Evolutionary conservation across 2,329 filamentous ascomycete species (phyloP).

Genomic region (Aspergillus latus): DNA sequence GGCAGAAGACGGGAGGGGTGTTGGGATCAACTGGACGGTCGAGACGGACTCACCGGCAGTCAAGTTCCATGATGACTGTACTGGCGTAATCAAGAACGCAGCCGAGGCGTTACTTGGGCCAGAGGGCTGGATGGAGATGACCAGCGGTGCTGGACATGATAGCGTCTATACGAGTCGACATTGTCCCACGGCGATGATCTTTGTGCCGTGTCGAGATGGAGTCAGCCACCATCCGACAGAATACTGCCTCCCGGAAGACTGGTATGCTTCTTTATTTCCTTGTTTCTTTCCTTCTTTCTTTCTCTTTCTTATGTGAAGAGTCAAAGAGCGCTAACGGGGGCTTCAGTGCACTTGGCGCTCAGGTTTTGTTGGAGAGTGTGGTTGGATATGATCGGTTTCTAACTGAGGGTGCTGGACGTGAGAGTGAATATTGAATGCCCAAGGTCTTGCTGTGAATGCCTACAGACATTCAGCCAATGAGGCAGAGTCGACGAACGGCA

Average conservation of each 20-base stretch:
- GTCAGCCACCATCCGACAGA: constrained; percentile 61
- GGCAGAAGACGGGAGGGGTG: constrained; percentile 51
- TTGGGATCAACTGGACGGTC: constrained; percentile 54
- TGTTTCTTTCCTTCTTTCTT: background rate
- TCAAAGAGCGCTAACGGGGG: background rate
- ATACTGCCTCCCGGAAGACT: constrained; percentile 52
- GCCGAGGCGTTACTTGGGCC: constrained; percentile 56
- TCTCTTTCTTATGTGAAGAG: too few species aligned
- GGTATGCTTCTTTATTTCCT: constrained; percentile 27
- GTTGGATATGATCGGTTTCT: constrained; percentile 29
- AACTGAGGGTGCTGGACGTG: background rate
- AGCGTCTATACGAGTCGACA: constrained; percentile 56
- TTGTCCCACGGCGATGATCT: constrained; percentile 63
- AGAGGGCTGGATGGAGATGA: constrained; percentile 49
- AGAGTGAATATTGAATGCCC: background rate
- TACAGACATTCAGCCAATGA: too few species aligned
- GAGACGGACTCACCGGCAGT: constrained; percentile 60
- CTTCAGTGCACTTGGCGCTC: constrained; percentile 33
- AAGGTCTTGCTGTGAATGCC: too few species aligned
- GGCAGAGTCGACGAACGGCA: too few species aligned
- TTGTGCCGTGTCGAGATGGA: constrained; percentile 59
- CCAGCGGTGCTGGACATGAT: constrained; percentile 60
- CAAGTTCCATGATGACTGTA: constrained; percentile 63
- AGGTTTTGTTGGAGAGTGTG: constrained; percentile 53
- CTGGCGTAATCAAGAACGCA: constrained; percentile 58